phyloP scores from a whole-genome alignment of 2,329 filamentous ascomycete species.

The Botrytis byssoidea region DNA sequence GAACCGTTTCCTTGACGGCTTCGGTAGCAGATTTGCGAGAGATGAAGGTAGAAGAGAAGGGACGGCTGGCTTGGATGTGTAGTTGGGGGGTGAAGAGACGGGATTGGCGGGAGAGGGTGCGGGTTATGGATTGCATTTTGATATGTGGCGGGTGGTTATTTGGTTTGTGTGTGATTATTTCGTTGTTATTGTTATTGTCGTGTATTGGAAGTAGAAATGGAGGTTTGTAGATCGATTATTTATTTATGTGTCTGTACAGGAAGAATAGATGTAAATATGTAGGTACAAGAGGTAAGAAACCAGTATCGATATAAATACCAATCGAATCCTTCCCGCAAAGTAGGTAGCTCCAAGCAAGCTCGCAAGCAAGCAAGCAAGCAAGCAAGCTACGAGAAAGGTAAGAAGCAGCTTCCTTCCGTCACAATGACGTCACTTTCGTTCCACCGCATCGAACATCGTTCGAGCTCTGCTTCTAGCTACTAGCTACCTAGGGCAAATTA shows the following conservation, averaged over 20 bases:
- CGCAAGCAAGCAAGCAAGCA: too few relatives aligned
- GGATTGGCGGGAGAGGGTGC: slow-evolving; percentile 3
- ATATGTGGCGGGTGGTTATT: neutral
- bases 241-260: too few relatives aligned
- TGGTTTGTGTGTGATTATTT: neutral
- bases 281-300: too few relatives aligned
- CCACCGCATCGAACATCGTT: neutral
- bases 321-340: too few relatives aligned
- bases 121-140: slow-evolving; percentile 13
- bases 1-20: slow-evolving; percentile 53
- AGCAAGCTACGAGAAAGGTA: neutral
- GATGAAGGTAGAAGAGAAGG: neutral
- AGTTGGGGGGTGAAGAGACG: neutral
- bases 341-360: neutral
- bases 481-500: neutral
- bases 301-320: neutral
- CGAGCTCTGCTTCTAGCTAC: too few relatives aligned
- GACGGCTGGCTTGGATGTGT: neutral
- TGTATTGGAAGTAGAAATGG: too few relatives aligned
- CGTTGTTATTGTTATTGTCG: neutral
- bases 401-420: neutral
- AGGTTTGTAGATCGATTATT: too few relatives aligned
- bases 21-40: neutral
- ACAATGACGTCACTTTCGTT: neutral
- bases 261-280: too few relatives aligned